phyloP scores from a whole-genome alignment of 306 rosid genomes.

The Spatholobus suberectus region DNA sequence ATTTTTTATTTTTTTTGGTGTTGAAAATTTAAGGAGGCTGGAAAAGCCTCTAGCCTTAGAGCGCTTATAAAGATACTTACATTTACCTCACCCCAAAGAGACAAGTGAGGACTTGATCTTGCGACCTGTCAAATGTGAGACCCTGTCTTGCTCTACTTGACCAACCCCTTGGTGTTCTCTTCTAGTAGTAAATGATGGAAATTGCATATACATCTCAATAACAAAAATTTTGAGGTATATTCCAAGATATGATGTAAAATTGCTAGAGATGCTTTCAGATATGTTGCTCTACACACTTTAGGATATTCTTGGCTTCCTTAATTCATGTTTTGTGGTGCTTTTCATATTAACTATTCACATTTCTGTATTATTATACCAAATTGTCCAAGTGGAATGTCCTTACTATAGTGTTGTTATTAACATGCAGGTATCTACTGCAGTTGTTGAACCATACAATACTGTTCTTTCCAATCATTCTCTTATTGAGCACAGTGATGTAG shows the following conservation, averaged over 20 bases:
- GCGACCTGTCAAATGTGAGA: no score
- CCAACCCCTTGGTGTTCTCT: no score
- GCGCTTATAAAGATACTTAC: no score
- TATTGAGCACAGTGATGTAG: slow-evolving; percentile 78
- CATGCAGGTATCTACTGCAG: slow-evolving; percentile 80
- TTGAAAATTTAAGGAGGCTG: no score
- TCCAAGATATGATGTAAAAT: background rate
- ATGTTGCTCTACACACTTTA: background rate
- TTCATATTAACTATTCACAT: background rate
- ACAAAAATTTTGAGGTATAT: background rate
- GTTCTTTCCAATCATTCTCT: slow-evolving; percentile 75
- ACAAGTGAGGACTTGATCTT: no score
- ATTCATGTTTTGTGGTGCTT: background rate
- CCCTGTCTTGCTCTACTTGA: no score
- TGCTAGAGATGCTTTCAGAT: background rate
- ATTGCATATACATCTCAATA: background rate
- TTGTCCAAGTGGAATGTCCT: slow-evolving; percentile 13
- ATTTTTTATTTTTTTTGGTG: no score
- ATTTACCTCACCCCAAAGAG: no score
- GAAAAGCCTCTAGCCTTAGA: no score
- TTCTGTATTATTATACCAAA: background rate
- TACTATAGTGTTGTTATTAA: slow-evolving; percentile 5
- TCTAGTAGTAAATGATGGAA: background rate
- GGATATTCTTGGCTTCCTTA: background rate
- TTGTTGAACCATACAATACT: slow-evolving; percentile 86